Conservation (phyloP, 2,329 filamentous ascomycete species). For the Alternaria arborescens region DNA sequence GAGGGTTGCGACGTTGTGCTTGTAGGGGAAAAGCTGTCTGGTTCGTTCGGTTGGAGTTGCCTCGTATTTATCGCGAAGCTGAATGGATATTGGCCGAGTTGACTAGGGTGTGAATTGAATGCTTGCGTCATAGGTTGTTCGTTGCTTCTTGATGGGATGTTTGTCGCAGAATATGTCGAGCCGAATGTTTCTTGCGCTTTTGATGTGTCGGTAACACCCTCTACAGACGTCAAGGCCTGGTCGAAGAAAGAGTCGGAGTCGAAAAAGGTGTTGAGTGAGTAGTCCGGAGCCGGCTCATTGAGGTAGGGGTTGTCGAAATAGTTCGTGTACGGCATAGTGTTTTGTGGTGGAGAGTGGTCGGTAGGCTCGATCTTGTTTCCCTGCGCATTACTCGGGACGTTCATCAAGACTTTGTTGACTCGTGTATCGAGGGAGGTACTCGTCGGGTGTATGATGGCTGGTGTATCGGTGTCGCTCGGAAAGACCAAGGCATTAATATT, state of each 20-base stretch:
- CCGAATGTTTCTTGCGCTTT: constrained; percentile 28
- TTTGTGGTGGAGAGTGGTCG: constrained; percentile 34
- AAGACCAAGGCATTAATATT: constrained; percentile 15
- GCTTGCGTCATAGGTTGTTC: constrained; percentile 24
- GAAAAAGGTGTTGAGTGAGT: constrained; percentile 40
- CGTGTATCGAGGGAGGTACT: constrained; percentile 8
- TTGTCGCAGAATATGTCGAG: constrained; percentile 25
- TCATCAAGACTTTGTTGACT: constrained; percentile 28
- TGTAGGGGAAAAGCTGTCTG: constrained; percentile 29
- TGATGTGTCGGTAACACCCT: constrained; percentile 25
- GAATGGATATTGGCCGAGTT: constrained; percentile 27
- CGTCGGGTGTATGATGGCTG: constrained; percentile 1
- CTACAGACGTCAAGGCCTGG: constrained; percentile 35
- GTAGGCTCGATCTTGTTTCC: constrained; percentile 35
- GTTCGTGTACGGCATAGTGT: constrained; percentile 17
- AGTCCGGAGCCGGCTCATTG: constrained; percentile 31
- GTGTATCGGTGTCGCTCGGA: constrained; percentile 5
- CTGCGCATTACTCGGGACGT: constrained; percentile 32
- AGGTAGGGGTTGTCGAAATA: constrained; percentile 37
- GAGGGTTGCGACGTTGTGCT: constrained; percentile 39
- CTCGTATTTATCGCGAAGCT: constrained; percentile 32
- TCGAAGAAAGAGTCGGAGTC: constrained; percentile 39
- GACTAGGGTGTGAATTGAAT: constrained; percentile 34
- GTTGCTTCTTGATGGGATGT: constrained; percentile 20
- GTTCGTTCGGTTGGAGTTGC: constrained; percentile 22